Conservation (phyloP, 2,329 filamentous ascomycete genomes). For the Chaetomium sp. region DNA sequence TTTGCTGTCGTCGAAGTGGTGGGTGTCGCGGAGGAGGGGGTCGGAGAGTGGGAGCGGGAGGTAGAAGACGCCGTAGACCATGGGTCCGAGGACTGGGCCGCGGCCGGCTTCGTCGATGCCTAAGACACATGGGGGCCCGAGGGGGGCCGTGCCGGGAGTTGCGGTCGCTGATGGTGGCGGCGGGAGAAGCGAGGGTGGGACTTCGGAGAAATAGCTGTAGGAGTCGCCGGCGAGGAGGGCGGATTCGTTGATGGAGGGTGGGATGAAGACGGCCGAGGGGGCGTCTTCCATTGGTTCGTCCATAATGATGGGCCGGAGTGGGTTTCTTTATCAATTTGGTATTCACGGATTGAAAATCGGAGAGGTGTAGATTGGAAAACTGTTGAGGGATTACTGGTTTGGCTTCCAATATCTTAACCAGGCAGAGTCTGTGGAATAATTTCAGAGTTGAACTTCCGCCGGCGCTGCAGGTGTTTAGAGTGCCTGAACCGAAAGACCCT, state of each 20-base stretch:
- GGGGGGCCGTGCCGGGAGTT: constrained; percentile 1
- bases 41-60: constrained; percentile 67
- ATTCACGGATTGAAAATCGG: background rate
- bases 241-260: constrained; percentile 58
- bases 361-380: no score
- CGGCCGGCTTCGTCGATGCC: constrained; percentile 92
- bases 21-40: constrained; percentile 66
- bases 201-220: constrained; percentile 64
- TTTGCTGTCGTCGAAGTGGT: constrained; percentile 95
- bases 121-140: constrained; percentile 58
- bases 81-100: constrained; percentile 81
- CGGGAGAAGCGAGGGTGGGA: constrained; percentile 55
- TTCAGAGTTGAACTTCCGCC: no score
- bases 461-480: no score
- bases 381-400: no score
- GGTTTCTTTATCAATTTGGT: background rate
- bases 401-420: background rate
- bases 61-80: constrained; percentile 66
- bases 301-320: constrained; percentile 25
- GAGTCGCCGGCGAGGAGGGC: constrained; percentile 58
- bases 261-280: constrained; percentile 45
- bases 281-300: constrained; percentile 32
- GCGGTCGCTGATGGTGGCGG: constrained; percentile 22
- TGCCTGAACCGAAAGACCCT: no score
- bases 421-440: background rate